Base-by-base conservation (phyloP, 306 rosid species). In the Crataegus laevigata region DNA sequence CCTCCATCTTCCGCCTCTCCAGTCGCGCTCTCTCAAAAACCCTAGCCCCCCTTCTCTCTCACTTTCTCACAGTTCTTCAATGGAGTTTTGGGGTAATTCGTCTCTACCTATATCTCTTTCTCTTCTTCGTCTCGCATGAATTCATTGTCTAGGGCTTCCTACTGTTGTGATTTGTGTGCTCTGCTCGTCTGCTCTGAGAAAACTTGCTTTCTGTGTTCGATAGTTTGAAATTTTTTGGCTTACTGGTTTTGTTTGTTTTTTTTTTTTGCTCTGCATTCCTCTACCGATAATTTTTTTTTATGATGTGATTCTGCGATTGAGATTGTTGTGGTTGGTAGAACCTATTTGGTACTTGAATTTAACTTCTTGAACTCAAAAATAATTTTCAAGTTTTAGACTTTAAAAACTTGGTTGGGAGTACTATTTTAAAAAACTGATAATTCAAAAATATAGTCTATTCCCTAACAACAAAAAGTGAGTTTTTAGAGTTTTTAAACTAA, bases 51-150 rank as follows among this genome's bases (percentile, higher is more conserved):
- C 29, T 25, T 25, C 11, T 30, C 21, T 58, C 68, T 63, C 14
- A 3, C 40, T 63, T 3, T 40, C 14, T 66, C 36, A 0, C 50
- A 12, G 68, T 15, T 11, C 79, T 60, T 34, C 78, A 42, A 93
- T 93, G 98, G 96, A 91, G 86, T 93, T 93, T 70, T 93, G 98
- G 98, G 98, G 98, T 93, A 82, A 78, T 60, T 36, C 50, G 24
- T 36, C 34, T 51, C 66, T 22, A n/a, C 5, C 75, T n/a, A 17
- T 1, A 3, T 29, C 52, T 13, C 22, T 15, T 15, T 18, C 34
- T 30, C 3, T 8, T 63, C 24, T 15, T 13, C 40, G 26, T 43
- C 42, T 73, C 47, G 22, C 11, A 1, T 57, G 25, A 11, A 10
- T 57, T 57, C 29, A 11, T 12, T 50, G 9, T 22, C 45, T 17